Evolutionary conservation across 805 yeast genomes (phyloP).

Genomic region (Saturnispora halmiae): DNA sequence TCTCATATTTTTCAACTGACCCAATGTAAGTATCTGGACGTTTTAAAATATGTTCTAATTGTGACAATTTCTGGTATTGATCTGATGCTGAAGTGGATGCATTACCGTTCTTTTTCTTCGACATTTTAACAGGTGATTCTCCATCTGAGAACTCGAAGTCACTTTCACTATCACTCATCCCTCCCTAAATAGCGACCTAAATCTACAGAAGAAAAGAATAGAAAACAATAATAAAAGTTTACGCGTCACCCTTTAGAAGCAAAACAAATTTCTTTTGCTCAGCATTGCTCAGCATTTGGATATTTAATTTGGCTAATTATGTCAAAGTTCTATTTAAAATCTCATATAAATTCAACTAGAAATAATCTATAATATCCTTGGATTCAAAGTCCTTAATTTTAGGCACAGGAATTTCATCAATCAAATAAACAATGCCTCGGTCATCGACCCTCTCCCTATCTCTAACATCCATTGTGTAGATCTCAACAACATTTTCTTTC

Average conservation of each 20-base stretch:
- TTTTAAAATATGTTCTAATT: constrained; percentile 89
- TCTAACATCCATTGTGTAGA: constrained; percentile 70
- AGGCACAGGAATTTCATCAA: constrained; percentile 72
- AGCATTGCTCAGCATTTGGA: neutral
- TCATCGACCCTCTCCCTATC: constrained; percentile 88
- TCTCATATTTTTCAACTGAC: constrained; percentile 73
- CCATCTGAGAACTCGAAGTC: constrained; percentile 4
- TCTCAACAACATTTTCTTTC: constrained; percentile 57
- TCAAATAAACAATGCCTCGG: constrained; percentile 69
- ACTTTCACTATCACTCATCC: constrained; percentile 9
- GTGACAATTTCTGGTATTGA: constrained; percentile 89
- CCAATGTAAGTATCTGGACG: constrained; percentile 98
- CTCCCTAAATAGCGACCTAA: too few relatives aligned
- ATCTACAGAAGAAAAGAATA: neutral
- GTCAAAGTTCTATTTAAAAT: too few relatives aligned
- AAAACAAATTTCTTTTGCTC: neutral
- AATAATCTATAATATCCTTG: constrained; percentile 51
- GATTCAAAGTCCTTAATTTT: constrained; percentile 52
- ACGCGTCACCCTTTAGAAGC: constrained; percentile 1
- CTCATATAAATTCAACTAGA: constrained; percentile 8
- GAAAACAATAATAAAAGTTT: neutral
- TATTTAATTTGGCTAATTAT: neutral
- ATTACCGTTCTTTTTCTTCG: constrained; percentile 3
- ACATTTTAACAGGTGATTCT: neutral
- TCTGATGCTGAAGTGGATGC: constrained; percentile 42